A percentile compares a stretch with the other conserved stretches of the same genome.
Evolutionary conservation across 2,329 filamentous ascomycete species (phyloP).

Genomic region (Mollisiaceae sp.): DNA sequence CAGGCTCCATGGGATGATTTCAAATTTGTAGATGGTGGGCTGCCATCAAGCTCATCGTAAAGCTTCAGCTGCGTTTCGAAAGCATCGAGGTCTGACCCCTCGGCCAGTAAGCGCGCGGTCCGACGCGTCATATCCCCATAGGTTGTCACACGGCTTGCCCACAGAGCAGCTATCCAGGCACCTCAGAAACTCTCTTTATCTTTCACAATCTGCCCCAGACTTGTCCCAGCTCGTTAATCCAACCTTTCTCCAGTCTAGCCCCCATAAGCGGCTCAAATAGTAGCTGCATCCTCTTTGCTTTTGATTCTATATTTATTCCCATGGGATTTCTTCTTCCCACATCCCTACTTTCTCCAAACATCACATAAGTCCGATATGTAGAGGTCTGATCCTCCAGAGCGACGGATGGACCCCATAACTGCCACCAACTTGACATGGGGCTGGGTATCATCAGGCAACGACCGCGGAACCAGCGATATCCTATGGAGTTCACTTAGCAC

Average conservation of each 20-base stretch:
- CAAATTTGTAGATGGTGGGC: no score
- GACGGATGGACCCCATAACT: neutral
- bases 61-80: no score
- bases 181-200: neutral
- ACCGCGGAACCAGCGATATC: conserved; percentile 5
- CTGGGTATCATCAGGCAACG: conserved; percentile 2
- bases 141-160: neutral
- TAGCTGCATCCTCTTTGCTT: no score
- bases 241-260: neutral
- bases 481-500: neutral
- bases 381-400: neutral
- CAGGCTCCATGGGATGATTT: no score
- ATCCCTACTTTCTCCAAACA: neutral
- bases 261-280: neutral
- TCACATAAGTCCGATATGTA: neutral
- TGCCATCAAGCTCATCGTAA: no score
- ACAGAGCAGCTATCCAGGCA: neutral
- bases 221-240: neutral
- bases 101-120: conserved; percentile 5
- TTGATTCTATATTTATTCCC: neutral
- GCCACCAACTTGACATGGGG: neutral
- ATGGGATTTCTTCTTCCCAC: neutral
- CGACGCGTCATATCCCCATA: neutral
- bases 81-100: neutral
- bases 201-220: neutral